Conservation (phyloP, 805 yeast species). For the Yamadazyma insecticola region DNA sequence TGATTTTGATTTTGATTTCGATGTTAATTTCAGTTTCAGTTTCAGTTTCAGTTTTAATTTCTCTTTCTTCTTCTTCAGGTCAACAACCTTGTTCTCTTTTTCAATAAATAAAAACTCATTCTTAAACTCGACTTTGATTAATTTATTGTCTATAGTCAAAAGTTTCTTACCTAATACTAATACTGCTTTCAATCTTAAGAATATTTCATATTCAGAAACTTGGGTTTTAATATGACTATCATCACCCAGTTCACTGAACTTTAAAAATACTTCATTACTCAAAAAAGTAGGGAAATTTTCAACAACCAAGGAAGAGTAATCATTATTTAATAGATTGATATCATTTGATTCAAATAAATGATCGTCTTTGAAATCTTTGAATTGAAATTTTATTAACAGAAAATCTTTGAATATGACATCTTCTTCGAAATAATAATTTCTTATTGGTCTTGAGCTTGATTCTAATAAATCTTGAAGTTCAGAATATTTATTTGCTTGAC, state of each 20-base stretch:
- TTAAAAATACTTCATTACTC: constrained; percentile 4
- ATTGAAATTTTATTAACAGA: constrained; percentile 46
- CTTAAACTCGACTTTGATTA: constrained; percentile 2
- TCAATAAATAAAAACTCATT: constrained; percentile 1
- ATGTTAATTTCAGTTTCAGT: too few species aligned
- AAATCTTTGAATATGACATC: constrained; percentile 63
- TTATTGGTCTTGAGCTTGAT: constrained; percentile 32
- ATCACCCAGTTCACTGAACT: neutral
- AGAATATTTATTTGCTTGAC: constrained; percentile 4
- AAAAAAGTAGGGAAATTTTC: constrained; percentile 12
- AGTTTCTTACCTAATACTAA: constrained; percentile 10
- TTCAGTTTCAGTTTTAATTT: neutral
- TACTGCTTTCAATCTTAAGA: constrained; percentile 22
- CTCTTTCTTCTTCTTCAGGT: constrained; percentile 1
- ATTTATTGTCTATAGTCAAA: constrained; percentile 1
- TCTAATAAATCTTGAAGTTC: constrained; percentile 7
- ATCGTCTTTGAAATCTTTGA: constrained; percentile 60
- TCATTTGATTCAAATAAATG: constrained; percentile 30
- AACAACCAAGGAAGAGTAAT: constrained; percentile 10
- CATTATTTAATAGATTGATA: constrained; percentile 20
- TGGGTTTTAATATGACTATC: constrained; percentile 2
- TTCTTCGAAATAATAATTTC: constrained; percentile 57
- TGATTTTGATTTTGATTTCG: too few species aligned
- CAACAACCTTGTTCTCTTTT: neutral
- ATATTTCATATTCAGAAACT: constrained; percentile 20